Conservation (phyloP, 2,329 filamentous ascomycete genomes). For the Neofusicoccum laricinum region DNA sequence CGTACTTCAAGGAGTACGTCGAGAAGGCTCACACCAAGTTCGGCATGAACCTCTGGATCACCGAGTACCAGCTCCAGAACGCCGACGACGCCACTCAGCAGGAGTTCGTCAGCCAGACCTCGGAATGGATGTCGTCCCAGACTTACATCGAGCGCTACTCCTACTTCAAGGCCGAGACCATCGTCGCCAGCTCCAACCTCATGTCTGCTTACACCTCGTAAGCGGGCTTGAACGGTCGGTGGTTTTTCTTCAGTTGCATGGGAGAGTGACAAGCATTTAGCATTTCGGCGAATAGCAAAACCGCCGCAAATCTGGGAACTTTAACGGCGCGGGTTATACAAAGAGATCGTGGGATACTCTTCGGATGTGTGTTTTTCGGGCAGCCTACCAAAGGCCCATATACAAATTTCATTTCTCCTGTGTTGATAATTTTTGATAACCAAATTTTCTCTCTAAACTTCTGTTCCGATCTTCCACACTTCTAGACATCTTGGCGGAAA, state of each 20-base stretch:
- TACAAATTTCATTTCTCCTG: conserved; percentile 7
- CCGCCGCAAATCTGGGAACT: not conserved
- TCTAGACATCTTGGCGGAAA: not conserved
- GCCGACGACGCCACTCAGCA: conserved; percentile 39
- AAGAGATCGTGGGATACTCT: conserved; percentile 9
- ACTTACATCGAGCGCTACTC: conserved; percentile 40
- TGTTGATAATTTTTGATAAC: conserved; percentile 15
- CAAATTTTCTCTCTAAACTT: conserved; percentile 5
- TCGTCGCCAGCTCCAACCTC: conserved; percentile 10
- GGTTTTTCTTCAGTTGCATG: not conserved
- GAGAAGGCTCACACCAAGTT: conserved; percentile 37
- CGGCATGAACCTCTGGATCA: conserved; percentile 56
- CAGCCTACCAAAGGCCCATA: not conserved
- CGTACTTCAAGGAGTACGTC: conserved; percentile 57
- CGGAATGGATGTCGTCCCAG: conserved; percentile 42
- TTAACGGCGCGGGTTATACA: conserved; percentile 3
- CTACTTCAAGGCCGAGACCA: conserved; percentile 30
- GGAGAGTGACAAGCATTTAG: conserved; percentile 4
- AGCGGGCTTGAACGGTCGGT: not conserved
- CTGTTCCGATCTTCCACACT: not conserved
- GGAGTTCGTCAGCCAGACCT: conserved; percentile 51
- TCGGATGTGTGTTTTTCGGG: conserved; percentile 9
- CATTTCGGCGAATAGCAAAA: not conserved
- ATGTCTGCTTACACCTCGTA: conserved; percentile 11
- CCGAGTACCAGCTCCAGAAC: conserved; percentile 60